A percentile compares a stretch with the other conserved stretches of the same genome.
These are phyloP conservation scores for Aureobasidium subglaciale DNA, from an alignment of 2,329 filamentous ascomycete species.

Conservation along the genomic window DNA sequence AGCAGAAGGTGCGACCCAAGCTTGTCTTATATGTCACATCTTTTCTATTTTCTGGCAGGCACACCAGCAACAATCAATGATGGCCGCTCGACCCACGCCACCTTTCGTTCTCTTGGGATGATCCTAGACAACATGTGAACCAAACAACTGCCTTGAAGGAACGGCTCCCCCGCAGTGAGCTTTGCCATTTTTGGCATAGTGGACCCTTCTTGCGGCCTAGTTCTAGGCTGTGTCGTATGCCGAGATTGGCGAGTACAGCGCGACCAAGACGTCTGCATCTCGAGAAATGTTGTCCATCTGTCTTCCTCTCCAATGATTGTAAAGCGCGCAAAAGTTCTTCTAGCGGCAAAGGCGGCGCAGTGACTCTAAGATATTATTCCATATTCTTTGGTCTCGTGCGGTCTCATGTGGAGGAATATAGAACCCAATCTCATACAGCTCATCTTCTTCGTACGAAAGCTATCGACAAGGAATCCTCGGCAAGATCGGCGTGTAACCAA, in stretches of 20 bases:
- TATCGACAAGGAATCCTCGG: not conserved
- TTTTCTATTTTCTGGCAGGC: not conserved
- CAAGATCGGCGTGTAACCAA: conserved; percentile 2
- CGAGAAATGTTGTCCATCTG: conserved; percentile 2
- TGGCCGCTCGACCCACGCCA: conserved; percentile 3
- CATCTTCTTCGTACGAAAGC: not conserved
- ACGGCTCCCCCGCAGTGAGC: not conserved
- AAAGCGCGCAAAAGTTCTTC: not conserved
- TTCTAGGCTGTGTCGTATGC: not conserved
- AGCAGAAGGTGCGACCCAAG: not conserved
- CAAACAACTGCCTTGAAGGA: conserved; percentile 7
- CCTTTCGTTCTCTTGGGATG: not conserved
- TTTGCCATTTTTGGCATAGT: not conserved
- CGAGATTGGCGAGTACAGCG: conserved; percentile 6
- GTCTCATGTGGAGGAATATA: not conserved
- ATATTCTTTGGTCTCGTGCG: not conserved
- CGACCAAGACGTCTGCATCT: not conserved
- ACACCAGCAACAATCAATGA: conserved; percentile 12
- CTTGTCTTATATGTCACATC: conserved; percentile 11
- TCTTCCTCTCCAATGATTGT: not conserved
- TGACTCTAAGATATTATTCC: not conserved
- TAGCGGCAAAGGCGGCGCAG: not conserved
- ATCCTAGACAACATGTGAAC: conserved; percentile 5
- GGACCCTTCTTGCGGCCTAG: not conserved
- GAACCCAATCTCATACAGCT: too few relatives aligned